A percentile compares a stretch with the other conserved stretches of the same genome.
Conservation (phyloP, 176 grass and related monocot genomes). For the Rhynchospora pubera region DNA sequence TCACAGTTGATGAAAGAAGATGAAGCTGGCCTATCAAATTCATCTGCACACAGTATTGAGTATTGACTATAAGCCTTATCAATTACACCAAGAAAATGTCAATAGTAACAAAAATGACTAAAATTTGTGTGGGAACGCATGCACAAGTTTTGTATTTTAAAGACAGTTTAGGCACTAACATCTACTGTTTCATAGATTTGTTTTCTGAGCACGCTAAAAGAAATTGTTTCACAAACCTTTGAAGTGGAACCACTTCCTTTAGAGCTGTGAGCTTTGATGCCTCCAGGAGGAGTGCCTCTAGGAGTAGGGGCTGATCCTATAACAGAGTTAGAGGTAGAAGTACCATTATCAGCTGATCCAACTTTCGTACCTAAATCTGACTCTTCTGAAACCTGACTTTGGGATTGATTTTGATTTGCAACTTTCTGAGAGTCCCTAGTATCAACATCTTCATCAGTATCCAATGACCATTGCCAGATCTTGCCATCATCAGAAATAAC, state of each 20-base stretch:
- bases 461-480: conserved; percentile 87
- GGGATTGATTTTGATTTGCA: conserved; percentile 34
- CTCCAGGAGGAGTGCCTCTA: conserved; percentile 35
- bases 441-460: conserved; percentile 45
- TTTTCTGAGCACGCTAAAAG: neutral
- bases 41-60: conserved; percentile 51
- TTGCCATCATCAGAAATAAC: conserved; percentile 93
- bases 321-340: conserved; percentile 43
- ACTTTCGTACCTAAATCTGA: conserved; percentile 21
- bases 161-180: neutral
- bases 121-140: neutral
- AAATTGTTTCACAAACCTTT: conserved; percentile 43
- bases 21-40: conserved; percentile 94
- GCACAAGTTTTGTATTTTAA: neutral
- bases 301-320: conserved; percentile 50
- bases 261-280: conserved; percentile 33
- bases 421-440: conserved; percentile 32
- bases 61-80: conserved; percentile 29
- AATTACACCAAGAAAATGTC: neutral
- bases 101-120: conserved; percentile 7
- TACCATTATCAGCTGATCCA: conserved; percentile 40
- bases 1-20: conserved; percentile 98
- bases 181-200: neutral
- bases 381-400: conserved; percentile 28
- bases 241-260: conserved; percentile 45